phyloP scores from a whole-genome alignment of 2,329 filamentous ascomycete species.

The Colletotrichum coccodes region DNA sequence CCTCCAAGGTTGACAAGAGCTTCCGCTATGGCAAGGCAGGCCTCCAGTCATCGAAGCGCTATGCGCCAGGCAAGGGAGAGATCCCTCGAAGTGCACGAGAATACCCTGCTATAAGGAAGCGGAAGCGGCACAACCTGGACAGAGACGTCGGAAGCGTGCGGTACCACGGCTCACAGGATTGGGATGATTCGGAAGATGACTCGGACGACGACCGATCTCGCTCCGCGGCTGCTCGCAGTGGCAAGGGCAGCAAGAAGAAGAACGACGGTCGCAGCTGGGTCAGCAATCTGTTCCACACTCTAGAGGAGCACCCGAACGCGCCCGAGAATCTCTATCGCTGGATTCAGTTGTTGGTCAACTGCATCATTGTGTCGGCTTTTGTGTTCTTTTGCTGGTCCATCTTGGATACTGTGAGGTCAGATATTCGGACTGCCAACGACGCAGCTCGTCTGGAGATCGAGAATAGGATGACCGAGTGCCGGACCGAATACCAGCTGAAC shows the following conservation, averaged over 20 bases:
- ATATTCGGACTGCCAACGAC: slow-evolving; percentile 78
- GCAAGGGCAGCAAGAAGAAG: slow-evolving; percentile 33
- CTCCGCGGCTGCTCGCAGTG: slow-evolving; percentile 17
- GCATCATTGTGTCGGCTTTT: slow-evolving; percentile 64
- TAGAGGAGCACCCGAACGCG: slow-evolving; percentile 67
- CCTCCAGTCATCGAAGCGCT: slow-evolving; percentile 51
- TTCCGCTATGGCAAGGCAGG: slow-evolving; percentile 54
- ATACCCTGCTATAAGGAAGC: slow-evolving; percentile 58
- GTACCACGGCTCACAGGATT: slow-evolving; percentile 52
- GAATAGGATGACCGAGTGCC: slow-evolving; percentile 78
- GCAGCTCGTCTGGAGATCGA: slow-evolving; percentile 76
- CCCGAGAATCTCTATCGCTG: slow-evolving; percentile 69
- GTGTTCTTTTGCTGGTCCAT: slow-evolving; percentile 74
- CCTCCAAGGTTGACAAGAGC: slow-evolving; percentile 57
- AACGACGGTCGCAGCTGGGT: slow-evolving; percentile 47
- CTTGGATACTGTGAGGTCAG: slow-evolving; percentile 75
- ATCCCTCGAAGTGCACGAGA: slow-evolving; percentile 61
- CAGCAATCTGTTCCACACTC: slow-evolving; percentile 56
- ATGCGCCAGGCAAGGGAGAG: slow-evolving; percentile 70
- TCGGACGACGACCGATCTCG: slow-evolving; percentile 55
- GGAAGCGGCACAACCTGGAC: slow-evolving; percentile 62
- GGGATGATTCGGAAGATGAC: slow-evolving; percentile 58
- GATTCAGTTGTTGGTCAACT: slow-evolving; percentile 71
- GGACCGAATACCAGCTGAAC: slow-evolving; percentile 79
- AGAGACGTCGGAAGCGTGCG: slow-evolving; percentile 62